These are phyloP conservation scores for Diaporthe citrichinensis DNA, from an alignment of 2,329 filamentous ascomycete genomes.

Conservation along the genomic window DNA sequence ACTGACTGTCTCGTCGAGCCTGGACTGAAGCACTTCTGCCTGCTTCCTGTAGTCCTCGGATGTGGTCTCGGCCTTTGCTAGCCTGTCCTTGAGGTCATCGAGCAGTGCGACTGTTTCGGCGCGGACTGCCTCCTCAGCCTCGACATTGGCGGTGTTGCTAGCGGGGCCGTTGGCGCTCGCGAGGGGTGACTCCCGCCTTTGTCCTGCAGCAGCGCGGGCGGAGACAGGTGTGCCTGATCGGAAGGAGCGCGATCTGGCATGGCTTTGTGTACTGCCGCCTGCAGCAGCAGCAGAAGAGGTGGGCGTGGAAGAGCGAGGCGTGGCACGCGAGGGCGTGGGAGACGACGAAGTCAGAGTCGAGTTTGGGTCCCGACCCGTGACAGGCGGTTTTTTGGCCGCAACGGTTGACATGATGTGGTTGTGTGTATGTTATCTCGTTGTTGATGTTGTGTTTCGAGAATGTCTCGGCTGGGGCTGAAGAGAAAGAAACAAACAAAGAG, in stretches of 20 bases:
- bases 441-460: slow-evolving; percentile 22
- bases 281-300: slow-evolving; percentile 59
- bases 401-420: slow-evolving; percentile 62
- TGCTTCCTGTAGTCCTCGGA: slow-evolving; percentile 89
- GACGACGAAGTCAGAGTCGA: slow-evolving; percentile 51
- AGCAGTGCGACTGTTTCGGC: slow-evolving; percentile 84
- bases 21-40: slow-evolving; percentile 84
- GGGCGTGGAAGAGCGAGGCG: slow-evolving; percentile 64
- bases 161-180: slow-evolving; percentile 50
- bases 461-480: slow-evolving; percentile 34
- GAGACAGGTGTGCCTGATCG: slow-evolving; percentile 78
- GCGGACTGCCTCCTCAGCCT: slow-evolving; percentile 78
- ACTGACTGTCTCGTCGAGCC: slow-evolving; percentile 85
- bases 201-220: slow-evolving; percentile 77
- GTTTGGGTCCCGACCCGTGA: slow-evolving; percentile 62
- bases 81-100: slow-evolving; percentile 86
- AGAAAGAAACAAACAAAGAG: slow-evolving; percentile 30
- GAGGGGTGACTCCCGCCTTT: slow-evolving; percentile 67
- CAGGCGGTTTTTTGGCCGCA: slow-evolving; percentile 66
- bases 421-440: slow-evolving; percentile 13
- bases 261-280: slow-evolving; percentile 59
- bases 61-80: slow-evolving; percentile 83
- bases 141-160: slow-evolving; percentile 59
- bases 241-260: slow-evolving; percentile 69
- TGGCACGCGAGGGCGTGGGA: slow-evolving; percentile 51